Evolutionary conservation across 2,329 filamentous ascomycete species (phyloP), one percentile per base, ranked within the genome.

Genomic region (Cladosporium austrohemisphaericum): DNA sequence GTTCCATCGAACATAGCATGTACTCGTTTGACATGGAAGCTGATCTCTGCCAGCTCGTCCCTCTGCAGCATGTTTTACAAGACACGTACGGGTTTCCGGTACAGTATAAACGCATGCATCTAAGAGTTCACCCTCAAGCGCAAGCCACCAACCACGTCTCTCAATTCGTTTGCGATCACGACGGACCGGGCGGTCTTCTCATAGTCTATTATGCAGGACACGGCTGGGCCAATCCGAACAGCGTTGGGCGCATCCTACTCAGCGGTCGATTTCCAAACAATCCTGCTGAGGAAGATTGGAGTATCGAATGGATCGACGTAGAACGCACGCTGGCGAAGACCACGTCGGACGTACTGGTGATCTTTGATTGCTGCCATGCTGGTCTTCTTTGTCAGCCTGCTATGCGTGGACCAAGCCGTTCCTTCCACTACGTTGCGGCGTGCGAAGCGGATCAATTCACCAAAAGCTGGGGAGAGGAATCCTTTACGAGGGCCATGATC

Each of bases 131-230:
- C 11, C 43, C 37, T 4, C 19, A 58, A 23, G 7, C 54, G 0
- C 57, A 58, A 23, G 35, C 60, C 4, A 55, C 57, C 7, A 44
- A 37, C 3, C 45, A 51, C 26, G 49, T 64, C 6, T 36, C 53
- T 7, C 40, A 49, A 10, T 64, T 60, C 26, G 57, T 61, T 4
- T 10, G 25, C 9, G 40, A 50, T 3, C 43, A 62, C 31, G 55
- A 62, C 32, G 50, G 36, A 8, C 51, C 50, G 4, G 43, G 51
- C 11, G 57, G 56, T 9, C 40, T 65, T 4, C 43, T 65, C 4
- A 58, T 65, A 8, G 57, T 65, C 1, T 64, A 65, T 31, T 65
- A 64, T 49, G 62, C 59, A 13, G 62, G 61, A 2, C 62, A 65
- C 52, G 62, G 61, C 2, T 43, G 29, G 29, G 29, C 29, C 29